Conservation (phyloP, 2,329 filamentous ascomycete genomes). For the Pyrenochaeta sp. region DNA sequence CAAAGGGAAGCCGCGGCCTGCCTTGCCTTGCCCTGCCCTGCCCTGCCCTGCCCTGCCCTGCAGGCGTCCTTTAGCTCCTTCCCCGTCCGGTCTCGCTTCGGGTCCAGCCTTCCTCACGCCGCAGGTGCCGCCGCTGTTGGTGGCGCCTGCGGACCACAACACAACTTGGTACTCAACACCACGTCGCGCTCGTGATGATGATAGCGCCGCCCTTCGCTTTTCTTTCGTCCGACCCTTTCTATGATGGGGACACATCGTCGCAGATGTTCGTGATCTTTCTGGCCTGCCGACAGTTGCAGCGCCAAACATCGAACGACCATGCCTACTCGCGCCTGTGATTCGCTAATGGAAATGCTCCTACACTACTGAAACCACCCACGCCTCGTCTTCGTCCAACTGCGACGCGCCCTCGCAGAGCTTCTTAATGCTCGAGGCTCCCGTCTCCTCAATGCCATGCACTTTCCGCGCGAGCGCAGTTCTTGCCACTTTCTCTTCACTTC, state of each 20-base stretch:
- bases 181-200: constrained; percentile 3
- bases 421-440: constrained; percentile 46
- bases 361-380: constrained; percentile 46
- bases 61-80: constrained; percentile 19
- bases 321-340: constrained; percentile 35
- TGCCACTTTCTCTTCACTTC: constrained; percentile 38
- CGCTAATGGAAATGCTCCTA: constrained; percentile 37
- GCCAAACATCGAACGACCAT: constrained; percentile 38
- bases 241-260: constrained; percentile 1
- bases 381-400: constrained; percentile 41
- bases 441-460: constrained; percentile 34
- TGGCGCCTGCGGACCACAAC: constrained; percentile 15
- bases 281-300: constrained; percentile 29
- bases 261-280: background rate
- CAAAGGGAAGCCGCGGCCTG: constrained; percentile 17
- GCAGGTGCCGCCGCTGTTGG: constrained; percentile 17
- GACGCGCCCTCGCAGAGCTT: constrained; percentile 41
- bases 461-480: constrained; percentile 31
- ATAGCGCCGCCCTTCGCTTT: background rate
- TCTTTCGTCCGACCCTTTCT: background rate
- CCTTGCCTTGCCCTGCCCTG: background rate
- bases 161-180: constrained; percentile 13
- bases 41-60: background rate
- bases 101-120: constrained; percentile 19
- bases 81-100: constrained; percentile 24